Evolutionary conservation across 2,329 filamentous ascomycete genomes (phyloP).

Genomic region (Aspergillus luchuensis): DNA sequence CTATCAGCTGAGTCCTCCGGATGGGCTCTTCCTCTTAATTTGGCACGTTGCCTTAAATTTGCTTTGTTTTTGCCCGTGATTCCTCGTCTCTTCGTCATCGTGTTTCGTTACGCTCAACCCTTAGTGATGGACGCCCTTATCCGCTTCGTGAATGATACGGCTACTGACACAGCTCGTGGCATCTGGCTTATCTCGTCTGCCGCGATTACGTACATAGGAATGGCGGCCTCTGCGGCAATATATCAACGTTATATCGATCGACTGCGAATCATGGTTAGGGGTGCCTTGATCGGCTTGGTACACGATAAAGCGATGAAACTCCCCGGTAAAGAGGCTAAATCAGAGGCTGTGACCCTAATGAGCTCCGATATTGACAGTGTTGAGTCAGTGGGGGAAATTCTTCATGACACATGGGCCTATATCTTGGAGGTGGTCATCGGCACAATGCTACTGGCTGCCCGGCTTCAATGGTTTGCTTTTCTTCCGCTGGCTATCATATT

Average conservation of each 20-base stretch:
- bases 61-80: neutral
- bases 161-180: neutral
- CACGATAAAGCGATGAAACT: neutral
- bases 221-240: neutral
- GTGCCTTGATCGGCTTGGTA: neutral
- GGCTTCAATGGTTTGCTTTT: neutral
- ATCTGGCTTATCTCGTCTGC: neutral
- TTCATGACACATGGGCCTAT: slow-evolving; percentile 6
- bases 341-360: neutral
- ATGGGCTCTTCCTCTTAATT: neutral
- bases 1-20: neutral
- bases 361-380: neutral
- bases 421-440: neutral
- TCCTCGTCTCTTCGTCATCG: neutral
- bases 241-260: neutral
- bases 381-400: neutral
- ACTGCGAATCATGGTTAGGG: neutral
- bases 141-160: neutral
- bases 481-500: neutral
- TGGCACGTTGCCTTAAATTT: neutral
- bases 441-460: neutral
- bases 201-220: neutral
- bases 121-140: neutral
- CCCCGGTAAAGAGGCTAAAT: neutral
- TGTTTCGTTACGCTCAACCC: neutral